Base-by-base conservation (phyloP, 768 basidiomycete species). In the Mycena alexandri region DNA sequence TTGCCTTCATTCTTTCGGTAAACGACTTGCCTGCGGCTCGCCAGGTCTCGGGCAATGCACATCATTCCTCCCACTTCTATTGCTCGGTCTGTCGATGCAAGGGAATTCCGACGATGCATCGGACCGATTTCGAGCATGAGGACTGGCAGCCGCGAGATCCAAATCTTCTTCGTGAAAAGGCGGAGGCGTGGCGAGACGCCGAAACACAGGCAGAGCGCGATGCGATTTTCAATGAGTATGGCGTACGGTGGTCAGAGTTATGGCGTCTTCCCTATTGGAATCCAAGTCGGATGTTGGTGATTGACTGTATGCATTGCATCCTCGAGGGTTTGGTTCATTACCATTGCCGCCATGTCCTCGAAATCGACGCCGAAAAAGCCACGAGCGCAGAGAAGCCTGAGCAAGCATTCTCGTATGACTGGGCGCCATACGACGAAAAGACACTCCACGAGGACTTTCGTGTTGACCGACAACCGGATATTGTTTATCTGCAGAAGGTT, bases 251-350 rank as follows among this genome's bases (percentile, higher is more conserved):
- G 72, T 76, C 72, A 7, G 68, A 72, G 55, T 59, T 77, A 3
- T 65, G 72, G 46, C 65, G 75, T 0, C 67, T 79, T 0, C 73
- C 75, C 2, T 79, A 79, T 51, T 80, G 72, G 61, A 63, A 77
- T 43, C 74, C 78, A 0, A 57, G 71, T 3, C 57, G 66, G 3
- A 72, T 72, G 66, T 65, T 71, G 8, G 68, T 77, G 17, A 62
- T 78, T 14, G 76, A 79, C 47, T 61, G 74, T 1, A 79, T 80
- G 78, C 79, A 80, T 63, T 72, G 67, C 50, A 61, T 79, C 16
- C 66, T 73, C 14, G 64, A 73, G n/a, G 73, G 76, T 54, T 38
- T 70, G 9, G 44, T 76, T 9, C 50, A 70, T n/a, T n/a, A n/a
- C n/a, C n/a, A n/a, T n/a, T n/a, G n/a, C n/a, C n/a, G n/a, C n/a